These are phyloP conservation scores for Hyaloperonospora arabidopsidis DNA, from an alignment of 352 stramenopile genomes.

Conservation along the genomic window DNA sequence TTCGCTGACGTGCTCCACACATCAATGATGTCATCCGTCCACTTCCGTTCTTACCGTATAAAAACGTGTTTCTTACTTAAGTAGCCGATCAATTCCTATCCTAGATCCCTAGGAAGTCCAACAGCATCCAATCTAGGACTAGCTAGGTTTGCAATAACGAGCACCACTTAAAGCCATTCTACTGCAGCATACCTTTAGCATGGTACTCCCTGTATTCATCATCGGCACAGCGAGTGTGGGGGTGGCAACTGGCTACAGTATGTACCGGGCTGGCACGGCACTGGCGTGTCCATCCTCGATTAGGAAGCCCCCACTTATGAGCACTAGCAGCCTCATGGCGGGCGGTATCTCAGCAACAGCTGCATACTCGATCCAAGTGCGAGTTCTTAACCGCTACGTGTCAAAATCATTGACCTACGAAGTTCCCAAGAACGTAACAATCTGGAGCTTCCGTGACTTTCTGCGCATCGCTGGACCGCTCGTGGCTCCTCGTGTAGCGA, in stretches of 20 bases:
- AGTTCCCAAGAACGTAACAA: constrained; percentile 55
- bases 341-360: constrained; percentile 30
- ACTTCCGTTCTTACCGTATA: constrained; percentile 11
- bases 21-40: constrained; percentile 3
- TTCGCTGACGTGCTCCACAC: constrained; percentile 9
- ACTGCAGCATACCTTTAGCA: constrained; percentile 11
- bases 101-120: no score
- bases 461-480: constrained; percentile 52
- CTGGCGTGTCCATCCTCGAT: constrained; percentile 33
- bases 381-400: constrained; percentile 48
- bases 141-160: background rate
- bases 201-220: constrained; percentile 69
- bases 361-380: constrained; percentile 46
- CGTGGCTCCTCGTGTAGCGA: constrained; percentile 46
- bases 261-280: constrained; percentile 54
- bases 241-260: constrained; percentile 46
- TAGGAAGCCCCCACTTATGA: constrained; percentile 36
- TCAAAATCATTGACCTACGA: constrained; percentile 63
- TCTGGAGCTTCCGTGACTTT: constrained; percentile 66
- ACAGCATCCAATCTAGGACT: background rate
- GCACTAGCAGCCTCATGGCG: constrained; percentile 27
- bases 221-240: constrained; percentile 38
- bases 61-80: constrained; percentile 7
- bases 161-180: background rate
- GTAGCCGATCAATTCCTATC: background rate